phyloP scores from a whole-genome alignment of 306 rosid genomes.

The Hippophae gyantsensis region DNA sequence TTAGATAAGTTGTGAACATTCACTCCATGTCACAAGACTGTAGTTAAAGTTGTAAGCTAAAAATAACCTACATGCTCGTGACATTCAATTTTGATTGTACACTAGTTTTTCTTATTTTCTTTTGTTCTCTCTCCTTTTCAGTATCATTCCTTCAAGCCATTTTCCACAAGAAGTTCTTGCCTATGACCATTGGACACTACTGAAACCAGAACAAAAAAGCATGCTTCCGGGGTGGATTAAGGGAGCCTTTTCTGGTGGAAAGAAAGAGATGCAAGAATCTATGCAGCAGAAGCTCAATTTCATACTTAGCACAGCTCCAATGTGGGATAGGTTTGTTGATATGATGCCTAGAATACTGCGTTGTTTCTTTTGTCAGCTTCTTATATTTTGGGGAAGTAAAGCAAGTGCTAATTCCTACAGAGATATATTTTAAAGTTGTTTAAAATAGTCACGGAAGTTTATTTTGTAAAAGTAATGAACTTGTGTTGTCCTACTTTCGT shows the following conservation, averaged over 20 bases:
- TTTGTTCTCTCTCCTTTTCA: slow-evolving; percentile 20
- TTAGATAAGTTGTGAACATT: not conserved
- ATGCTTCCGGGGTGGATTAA: slow-evolving; percentile 62
- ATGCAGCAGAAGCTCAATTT: slow-evolving; percentile 53
- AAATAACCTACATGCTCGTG: not conserved
- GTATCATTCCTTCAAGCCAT: slow-evolving; percentile 38
- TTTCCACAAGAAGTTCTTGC: slow-evolving; percentile 73
- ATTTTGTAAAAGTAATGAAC: no score
- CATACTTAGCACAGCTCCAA: slow-evolving; percentile 71
- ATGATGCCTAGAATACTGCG: slow-evolving; percentile 3
- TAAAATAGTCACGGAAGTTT: no score
- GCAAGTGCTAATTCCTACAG: not conserved
- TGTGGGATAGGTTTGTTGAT: slow-evolving; percentile 84
- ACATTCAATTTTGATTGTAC: not conserved
- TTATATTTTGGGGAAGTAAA: not conserved
- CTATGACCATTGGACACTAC: slow-evolving; percentile 58
- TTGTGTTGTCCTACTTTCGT: no score
- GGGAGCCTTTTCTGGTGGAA: slow-evolving; percentile 51
- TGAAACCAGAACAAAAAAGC: slow-evolving; percentile 56
- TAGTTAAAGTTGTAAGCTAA: not conserved
- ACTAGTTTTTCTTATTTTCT: slow-evolving; percentile 6
- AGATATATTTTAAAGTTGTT: no score
- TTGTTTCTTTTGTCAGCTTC: not conserved
- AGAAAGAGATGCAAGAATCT: slow-evolving; percentile 61
- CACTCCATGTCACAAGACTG: not conserved